Percentiles rank a stretch among this genome's conserved stretches.
phyloP scores from a whole-genome alignment of 1,284 basidiomycete species.

The Sanguinoderma infundibulare region DNA sequence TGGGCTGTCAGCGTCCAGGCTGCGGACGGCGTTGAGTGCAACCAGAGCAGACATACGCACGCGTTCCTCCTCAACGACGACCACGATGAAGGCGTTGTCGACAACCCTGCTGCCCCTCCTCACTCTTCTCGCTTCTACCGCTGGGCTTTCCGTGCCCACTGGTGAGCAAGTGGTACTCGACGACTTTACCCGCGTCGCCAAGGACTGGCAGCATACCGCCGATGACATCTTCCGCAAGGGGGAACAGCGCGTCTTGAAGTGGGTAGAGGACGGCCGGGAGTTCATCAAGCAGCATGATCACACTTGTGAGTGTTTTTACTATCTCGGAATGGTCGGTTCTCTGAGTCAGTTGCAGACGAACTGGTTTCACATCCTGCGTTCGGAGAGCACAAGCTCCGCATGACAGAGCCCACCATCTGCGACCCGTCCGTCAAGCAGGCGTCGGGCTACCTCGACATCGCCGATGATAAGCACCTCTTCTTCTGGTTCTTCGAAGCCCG shows the following conservation, averaged over 20 bases:
- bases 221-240: constrained; percentile 18
- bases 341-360: constrained; percentile 21
- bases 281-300: constrained; percentile 22
- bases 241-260: constrained; percentile 18
- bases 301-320: constrained; percentile 18
- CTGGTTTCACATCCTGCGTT: constrained; percentile 30
- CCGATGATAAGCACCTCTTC: constrained; percentile 56
- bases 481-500: constrained; percentile 51
- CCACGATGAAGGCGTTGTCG: constrained; percentile 22
- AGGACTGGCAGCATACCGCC: constrained; percentile 19
- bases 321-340: background rate
- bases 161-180: constrained; percentile 24
- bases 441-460: constrained; percentile 66
- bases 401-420: constrained; percentile 51
- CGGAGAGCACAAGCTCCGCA: constrained; percentile 42
- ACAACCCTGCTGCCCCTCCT: constrained; percentile 15
- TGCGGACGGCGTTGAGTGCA: too few relatives aligned
- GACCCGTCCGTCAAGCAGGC: constrained; percentile 57
- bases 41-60: too few relatives aligned
- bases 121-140: constrained; percentile 15
- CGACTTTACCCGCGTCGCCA: constrained; percentile 9
- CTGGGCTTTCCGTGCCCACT: constrained; percentile 21
- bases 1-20: too few relatives aligned
- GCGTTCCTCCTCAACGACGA: constrained; percentile 18
- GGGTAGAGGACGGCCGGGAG: constrained; percentile 21